Conservation (phyloP, 2,329 filamentous ascomycete species). For the Sporothrix luriei region DNA sequence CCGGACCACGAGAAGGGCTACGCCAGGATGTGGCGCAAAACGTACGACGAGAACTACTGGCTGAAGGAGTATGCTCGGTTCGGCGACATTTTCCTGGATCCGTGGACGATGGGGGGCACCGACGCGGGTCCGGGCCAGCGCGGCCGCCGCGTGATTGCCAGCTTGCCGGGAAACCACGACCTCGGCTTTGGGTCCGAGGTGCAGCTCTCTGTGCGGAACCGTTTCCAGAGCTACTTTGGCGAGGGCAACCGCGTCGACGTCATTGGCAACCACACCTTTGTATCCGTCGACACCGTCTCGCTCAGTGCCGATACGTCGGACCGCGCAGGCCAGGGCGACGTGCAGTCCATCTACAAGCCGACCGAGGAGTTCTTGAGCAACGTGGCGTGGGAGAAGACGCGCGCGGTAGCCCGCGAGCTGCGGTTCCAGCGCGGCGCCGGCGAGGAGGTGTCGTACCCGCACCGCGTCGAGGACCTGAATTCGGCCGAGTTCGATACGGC, state of each 20-base stretch:
- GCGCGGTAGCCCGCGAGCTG: conserved; percentile 69
- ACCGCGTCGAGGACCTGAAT: conserved; percentile 62
- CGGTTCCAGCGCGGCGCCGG: conserved; percentile 63
- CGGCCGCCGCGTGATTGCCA: conserved; percentile 77
- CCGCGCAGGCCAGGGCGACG: conserved; percentile 54
- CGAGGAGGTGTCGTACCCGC: conserved; percentile 58
- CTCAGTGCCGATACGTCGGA: conserved; percentile 69
- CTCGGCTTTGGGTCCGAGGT: conserved; percentile 87
- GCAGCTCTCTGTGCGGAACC: conserved; percentile 74
- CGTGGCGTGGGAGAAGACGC: conserved; percentile 66
- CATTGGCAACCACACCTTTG: conserved; percentile 91
- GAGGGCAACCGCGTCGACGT: conserved; percentile 89
- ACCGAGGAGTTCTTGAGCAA: conserved; percentile 73
- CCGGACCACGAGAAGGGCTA: conserved; percentile 56
- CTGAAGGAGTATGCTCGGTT: conserved; percentile 83
- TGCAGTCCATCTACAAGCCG: conserved; percentile 71
- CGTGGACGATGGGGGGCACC: conserved; percentile 62
- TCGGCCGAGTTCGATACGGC: conserved; percentile 47
- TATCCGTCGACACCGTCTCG: conserved; percentile 87
- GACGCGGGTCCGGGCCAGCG: conserved; percentile 59
- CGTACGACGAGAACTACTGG: conserved; percentile 84
- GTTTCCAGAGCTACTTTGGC: conserved; percentile 88
- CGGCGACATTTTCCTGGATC: conserved; percentile 76
- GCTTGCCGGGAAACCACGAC: conserved; percentile 92
- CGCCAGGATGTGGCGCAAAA: conserved; percentile 68